Base-by-base conservation (phyloP, 2,329 filamentous ascomycete species). In the Fusarium globosum region DNA sequence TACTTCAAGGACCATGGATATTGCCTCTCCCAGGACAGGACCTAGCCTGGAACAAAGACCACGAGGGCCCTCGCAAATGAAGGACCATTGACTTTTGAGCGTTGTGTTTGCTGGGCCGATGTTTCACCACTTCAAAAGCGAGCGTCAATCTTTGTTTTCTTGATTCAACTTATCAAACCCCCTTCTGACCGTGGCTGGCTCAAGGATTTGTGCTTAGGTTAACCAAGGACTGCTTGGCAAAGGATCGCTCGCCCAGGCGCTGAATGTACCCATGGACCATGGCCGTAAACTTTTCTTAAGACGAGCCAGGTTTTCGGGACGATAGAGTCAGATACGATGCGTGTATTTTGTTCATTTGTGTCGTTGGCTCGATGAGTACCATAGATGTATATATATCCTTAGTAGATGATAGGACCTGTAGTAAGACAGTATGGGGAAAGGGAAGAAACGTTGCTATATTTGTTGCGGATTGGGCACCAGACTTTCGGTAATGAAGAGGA, bases 1-100 rank as follows among this genome's bases (percentile, higher is more conserved):
- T 30, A 39, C 52, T 43, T 23, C 18, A 59, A 30, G 42, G 67
- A 69, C 39, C 45, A 41, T 69, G 61, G 28, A n/a, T 21, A 39
- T 59, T 57, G 15, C 20, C 43, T n/a, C 36, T 42, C n/a, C 28
- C 20, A 65, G 52, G 46, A 70, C 35, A 65, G 30, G 30, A 53
- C 38, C 42, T 38, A 49, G 28, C 60, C 67, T 33, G 42, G 48
- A 45, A 49, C 26, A 64, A 41, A 49, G 41, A 35, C 21, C 53
- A 52, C 20, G 28, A 38, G 42, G 53, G 39, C 41, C 9, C 21
- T 16, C 51, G 59, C 65, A 21, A 65, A 36, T 51, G 26, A 42
- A 65, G 20, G 23, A 15, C 28, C 39, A 52, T 57, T 36, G 41
- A 36, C 30, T 57, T 51, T 45, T 36, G 39, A 26, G 16, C 14